Conservation (phyloP, 108 stramenopile genomes). For the Stephanodiscus minutulus region DNA sequence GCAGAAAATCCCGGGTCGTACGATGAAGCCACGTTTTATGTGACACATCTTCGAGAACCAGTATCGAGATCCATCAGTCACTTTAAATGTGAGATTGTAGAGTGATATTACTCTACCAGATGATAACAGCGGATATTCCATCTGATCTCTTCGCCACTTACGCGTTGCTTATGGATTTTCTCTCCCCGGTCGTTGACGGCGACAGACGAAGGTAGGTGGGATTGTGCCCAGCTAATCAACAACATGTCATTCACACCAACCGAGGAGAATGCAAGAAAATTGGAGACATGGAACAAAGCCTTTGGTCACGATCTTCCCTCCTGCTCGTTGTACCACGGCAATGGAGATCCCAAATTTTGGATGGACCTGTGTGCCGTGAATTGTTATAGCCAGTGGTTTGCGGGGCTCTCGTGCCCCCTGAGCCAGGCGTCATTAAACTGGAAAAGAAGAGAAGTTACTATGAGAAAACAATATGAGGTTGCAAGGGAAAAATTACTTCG, state of each 20-base stretch:
- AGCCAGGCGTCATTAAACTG: no score
- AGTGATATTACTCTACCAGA: no score
- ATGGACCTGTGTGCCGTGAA: no score
- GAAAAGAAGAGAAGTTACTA: neutral
- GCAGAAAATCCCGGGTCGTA: slow-evolving; percentile 33
- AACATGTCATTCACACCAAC: slow-evolving; percentile 27
- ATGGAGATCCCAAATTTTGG: slow-evolving; percentile 16
- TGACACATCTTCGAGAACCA: slow-evolving; percentile 44
- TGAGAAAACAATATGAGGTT: slow-evolving; percentile 12
- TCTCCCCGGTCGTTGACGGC: no score
- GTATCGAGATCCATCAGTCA: slow-evolving; percentile 28
- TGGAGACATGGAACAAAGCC: slow-evolving; percentile 29
- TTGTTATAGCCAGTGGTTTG: slow-evolving; percentile 6
- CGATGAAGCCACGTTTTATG: slow-evolving; percentile 45
- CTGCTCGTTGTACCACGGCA: slow-evolving; percentile 3
- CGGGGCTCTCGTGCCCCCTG: slow-evolving; percentile 6
- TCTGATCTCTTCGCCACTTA: no score
- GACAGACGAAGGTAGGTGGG: slow-evolving; percentile 45
- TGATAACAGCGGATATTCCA: no score
- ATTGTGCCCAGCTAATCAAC: slow-evolving; percentile 23
- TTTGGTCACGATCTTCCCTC: no score
- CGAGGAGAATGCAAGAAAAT: slow-evolving; percentile 20
- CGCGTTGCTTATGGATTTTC: no score
- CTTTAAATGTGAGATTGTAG: slow-evolving; percentile 35
- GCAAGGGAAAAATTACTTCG: slow-evolving; percentile 26